These are phyloP conservation scores for Cercospora sojina DNA, from an alignment of 2,329 filamentous ascomycete genomes.

Conservation along the genomic window DNA sequence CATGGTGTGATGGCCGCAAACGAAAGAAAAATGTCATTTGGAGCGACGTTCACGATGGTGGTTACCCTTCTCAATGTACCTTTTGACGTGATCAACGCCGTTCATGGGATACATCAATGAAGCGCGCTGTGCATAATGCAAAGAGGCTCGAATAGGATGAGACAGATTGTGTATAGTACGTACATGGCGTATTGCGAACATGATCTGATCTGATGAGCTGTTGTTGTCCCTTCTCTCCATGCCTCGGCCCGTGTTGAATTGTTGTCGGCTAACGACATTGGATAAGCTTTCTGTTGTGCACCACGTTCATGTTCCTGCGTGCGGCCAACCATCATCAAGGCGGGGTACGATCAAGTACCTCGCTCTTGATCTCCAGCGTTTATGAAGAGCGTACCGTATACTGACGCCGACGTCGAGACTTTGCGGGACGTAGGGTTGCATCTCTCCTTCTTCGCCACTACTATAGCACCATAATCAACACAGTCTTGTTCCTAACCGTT, in stretches of 20 bases:
- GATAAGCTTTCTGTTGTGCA: not conserved
- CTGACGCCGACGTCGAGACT: not conserved
- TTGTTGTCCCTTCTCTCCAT: not conserved
- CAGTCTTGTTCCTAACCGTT: not conserved
- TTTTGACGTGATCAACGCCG: conserved; percentile 14
- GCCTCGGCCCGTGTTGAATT: not conserved
- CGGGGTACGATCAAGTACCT: not conserved
- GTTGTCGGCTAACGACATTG: not conserved
- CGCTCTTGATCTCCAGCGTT: not conserved
- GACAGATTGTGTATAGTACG: conserved; percentile 26
- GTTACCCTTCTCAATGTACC: conserved; percentile 25
- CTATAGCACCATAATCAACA: not conserved
- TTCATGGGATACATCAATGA: conserved; percentile 9
- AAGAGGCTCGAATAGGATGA: conserved; percentile 9
- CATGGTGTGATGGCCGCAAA: conserved; percentile 23
- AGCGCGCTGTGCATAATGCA: conserved; percentile 15
- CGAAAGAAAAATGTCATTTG: conserved; percentile 17
- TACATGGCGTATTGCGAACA: conserved; percentile 9
- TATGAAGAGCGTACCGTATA: not conserved
- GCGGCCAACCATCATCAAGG: not conserved
- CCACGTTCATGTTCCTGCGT: not conserved
- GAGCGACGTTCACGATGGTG: conserved; percentile 9
- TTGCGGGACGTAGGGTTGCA: not conserved
- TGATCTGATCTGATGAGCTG: conserved; percentile 1
- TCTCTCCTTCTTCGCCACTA: not conserved